phyloP scores from a whole-genome alignment of 371 early-diverging fungal genomes.

The Syncephalastrum contaminatum region DNA sequence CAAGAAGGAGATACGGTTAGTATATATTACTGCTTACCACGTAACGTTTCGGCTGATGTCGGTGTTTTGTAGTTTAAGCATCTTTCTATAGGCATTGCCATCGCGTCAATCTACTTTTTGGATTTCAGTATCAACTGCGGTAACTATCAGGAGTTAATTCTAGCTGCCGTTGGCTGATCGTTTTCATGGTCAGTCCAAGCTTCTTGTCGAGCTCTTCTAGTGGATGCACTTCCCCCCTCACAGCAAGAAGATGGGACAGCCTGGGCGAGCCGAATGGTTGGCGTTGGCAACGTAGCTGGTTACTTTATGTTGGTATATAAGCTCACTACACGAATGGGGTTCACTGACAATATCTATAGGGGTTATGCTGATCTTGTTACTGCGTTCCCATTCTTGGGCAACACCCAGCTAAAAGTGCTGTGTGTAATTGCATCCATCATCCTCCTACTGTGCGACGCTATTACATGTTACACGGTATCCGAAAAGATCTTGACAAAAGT shows the following conservation, averaged over 20 bases:
- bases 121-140: constrained; percentile 93
- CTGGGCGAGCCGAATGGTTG: constrained; percentile 92
- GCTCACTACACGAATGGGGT: too few species aligned
- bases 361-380: constrained; percentile 79
- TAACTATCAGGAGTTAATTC: constrained; percentile 25
- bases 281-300: constrained; percentile 83
- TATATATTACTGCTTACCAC: neutral
- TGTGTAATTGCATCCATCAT: constrained; percentile 70
- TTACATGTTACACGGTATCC: constrained; percentile 68
- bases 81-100: constrained; percentile 63
- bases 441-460: constrained; percentile 57
- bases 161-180: neutral
- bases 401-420: constrained; percentile 81
- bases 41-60: neutral
- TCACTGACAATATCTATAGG: constrained; percentile 18
- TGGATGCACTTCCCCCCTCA: constrained; percentile 78
- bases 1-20: constrained; percentile 41
- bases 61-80: constrained; percentile 35
- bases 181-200: constrained; percentile 62
- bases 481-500: constrained; percentile 46
- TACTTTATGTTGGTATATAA: constrained; percentile 66
- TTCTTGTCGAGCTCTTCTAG: constrained; percentile 82
- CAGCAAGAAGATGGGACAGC: constrained; percentile 88
- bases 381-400: constrained; percentile 73
- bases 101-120: constrained; percentile 78